A percentile compares a stretch with the other conserved stretches of the same genome.
Conservation (phyloP, 2,329 filamentous ascomycete species). For the Aspergillus fumigatus region DNA sequence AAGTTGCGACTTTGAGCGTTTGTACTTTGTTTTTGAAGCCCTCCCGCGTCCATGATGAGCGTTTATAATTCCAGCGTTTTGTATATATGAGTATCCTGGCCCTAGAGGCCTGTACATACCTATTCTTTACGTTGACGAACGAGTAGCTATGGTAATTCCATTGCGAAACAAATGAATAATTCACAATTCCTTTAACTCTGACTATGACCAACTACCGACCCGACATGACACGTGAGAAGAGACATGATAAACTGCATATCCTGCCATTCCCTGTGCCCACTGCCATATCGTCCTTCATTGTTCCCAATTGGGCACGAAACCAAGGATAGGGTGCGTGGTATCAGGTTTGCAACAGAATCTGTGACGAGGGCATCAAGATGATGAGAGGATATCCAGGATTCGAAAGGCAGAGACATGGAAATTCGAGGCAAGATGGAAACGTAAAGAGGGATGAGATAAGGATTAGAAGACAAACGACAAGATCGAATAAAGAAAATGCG, state of each 20-base stretch:
- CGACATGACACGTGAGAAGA: conserved; percentile 35
- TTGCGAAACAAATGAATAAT: conserved; percentile 8
- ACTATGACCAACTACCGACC: conserved; percentile 31
- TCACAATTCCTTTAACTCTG: conserved; percentile 22
- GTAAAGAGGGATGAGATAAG: conserved; percentile 14
- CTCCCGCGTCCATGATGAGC: not conserved
- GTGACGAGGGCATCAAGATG: conserved; percentile 26
- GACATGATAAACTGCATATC: conserved; percentile 30
- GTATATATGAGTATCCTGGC: not conserved
- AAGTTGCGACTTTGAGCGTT: conserved; percentile 72
- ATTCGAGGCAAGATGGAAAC: conserved; percentile 17
- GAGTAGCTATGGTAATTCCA: conserved; percentile 14
- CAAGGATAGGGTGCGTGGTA: conserved; percentile 24
- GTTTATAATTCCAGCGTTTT: not conserved
- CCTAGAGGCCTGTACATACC: not conserved
- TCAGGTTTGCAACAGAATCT: conserved; percentile 32
- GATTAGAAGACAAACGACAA: conserved; percentile 2
- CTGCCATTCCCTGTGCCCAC: conserved; percentile 24
- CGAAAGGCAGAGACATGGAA: conserved; percentile 22
- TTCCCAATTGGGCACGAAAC: conserved; percentile 24
- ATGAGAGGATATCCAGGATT: conserved; percentile 39
- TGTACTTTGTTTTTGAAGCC: not conserved
- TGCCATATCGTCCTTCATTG: conserved; percentile 21
- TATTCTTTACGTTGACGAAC: not conserved
- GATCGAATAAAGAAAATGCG: conserved; percentile 7